Evolutionary conservation across 2,329 filamentous ascomycete species (phyloP), one percentile per base, ranked within the genome.

Genomic region (Fusarium subtropicale): DNA sequence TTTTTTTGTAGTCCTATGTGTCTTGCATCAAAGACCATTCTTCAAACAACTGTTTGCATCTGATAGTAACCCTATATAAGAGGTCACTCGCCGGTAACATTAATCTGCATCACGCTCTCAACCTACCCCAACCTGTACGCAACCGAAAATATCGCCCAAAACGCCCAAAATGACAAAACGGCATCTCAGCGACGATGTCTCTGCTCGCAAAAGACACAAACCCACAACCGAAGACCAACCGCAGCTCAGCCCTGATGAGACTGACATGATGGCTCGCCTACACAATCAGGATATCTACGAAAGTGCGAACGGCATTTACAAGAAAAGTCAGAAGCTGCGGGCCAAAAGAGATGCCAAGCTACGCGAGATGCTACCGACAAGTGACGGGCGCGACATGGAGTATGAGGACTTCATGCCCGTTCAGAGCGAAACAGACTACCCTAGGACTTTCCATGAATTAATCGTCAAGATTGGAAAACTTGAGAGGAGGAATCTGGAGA

Each of bases 311-410:
- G 16, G 13, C 5, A 7, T 28, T 10, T 26, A 26, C 10, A 12
- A 30, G 3, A 3, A n/a, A 12, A n/a, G 2, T 3, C 15, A 30
- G 6, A 6, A 28, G 4, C 11, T n/a, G 2, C 16, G 4, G 28
- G 10, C 2, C 16, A 6, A 28, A 44, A 18, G 16, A 28, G 16
- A 28, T 7, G 16, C 15, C 15, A 28, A 26, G 16, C 11, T 28
- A 28, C 3, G 5, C 24, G 26, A 44, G 10, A 44, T 44, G 41
- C 5, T 28, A 3, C 41, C 41, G 26, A 44, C 24, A 13, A 44
- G 41, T n/a, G 41, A 44, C 16, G 24, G 41, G 11, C 24, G 41
- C n/a, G 41, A 28, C 5, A 44, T 44, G 41, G n/a, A 44, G 20
- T 44, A 28, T 12, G 24, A 44, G 10, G 13, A 44, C 16, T 44